These are phyloP conservation scores for Suillus ampliporus DNA, from an alignment of 768 basidiomycete genomes.

Conservation along the genomic window DNA sequence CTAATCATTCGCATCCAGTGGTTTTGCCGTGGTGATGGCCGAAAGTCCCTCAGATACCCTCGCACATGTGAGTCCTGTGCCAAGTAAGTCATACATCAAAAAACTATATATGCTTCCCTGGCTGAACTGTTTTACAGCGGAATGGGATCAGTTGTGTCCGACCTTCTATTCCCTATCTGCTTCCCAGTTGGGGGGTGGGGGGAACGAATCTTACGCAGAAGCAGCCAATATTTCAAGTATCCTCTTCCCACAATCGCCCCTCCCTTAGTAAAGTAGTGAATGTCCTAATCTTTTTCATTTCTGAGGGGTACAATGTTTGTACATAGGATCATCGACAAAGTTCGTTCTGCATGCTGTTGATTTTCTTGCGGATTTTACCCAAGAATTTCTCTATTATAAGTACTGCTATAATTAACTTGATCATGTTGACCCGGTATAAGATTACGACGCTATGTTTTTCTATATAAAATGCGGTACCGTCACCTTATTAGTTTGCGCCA, in stretches of 20 bases:
- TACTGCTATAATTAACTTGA: not conserved
- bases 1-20: conserved; percentile 18
- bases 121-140: conserved; percentile 14
- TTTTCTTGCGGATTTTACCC: not conserved
- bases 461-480: too few species aligned
- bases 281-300: too few species aligned
- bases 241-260: conserved; percentile 16
- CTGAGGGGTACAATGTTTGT: not conserved
- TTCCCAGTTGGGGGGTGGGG: conserved; percentile 26
- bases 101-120: not conserved
- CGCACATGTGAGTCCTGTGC: not conserved
- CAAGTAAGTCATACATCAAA: not conserved
- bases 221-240: conserved; percentile 24
- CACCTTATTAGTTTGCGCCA: not conserved
- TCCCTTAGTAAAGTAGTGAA: not conserved
- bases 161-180: conserved; percentile 22
- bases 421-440: too few species aligned
- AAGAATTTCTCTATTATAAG: not conserved
- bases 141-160: conserved; percentile 34
- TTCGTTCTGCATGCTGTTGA: not conserved
- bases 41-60: conserved; percentile 24
- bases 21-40: conserved; percentile 38
- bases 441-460: too few species aligned
- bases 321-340: not conserved
- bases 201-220: conserved; percentile 20